phyloP scores from a whole-genome alignment of 2,329 filamentous ascomycete genomes.

The Aspergillus amoenus region DNA sequence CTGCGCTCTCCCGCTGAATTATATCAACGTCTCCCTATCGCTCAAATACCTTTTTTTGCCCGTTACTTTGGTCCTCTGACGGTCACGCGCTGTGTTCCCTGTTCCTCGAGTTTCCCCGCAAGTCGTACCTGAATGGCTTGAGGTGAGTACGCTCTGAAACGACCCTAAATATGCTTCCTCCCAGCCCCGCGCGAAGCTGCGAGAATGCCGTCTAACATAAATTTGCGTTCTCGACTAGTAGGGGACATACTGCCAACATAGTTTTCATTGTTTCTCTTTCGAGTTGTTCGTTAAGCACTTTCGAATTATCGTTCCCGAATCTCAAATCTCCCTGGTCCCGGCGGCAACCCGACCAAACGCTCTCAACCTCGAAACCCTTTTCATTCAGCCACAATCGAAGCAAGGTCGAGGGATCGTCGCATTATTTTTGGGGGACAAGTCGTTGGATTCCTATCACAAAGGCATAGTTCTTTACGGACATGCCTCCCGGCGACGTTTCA shows the following conservation, averaged over 20 bases:
- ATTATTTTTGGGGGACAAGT: background rate
- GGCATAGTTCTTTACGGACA: constrained; percentile 28
- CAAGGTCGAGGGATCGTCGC: background rate
- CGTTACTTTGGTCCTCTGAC: constrained; percentile 8
- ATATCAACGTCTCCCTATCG: constrained; percentile 1
- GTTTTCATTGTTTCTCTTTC: background rate
- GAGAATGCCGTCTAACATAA: constrained; percentile 10
- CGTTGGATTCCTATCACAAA: constrained; percentile 8
- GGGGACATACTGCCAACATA: background rate
- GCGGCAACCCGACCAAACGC: constrained; percentile 7
- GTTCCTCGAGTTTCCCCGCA: constrained; percentile 23
- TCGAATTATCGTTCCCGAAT: constrained; percentile 1
- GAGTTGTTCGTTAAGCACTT: background rate
- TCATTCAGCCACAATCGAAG: background rate
- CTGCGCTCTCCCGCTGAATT: constrained; percentile 7
- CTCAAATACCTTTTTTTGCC: background rate
- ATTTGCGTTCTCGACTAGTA: background rate
- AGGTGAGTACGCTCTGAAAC: constrained; percentile 22
- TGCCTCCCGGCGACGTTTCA: constrained; percentile 43
- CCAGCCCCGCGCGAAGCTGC: constrained; percentile 17
- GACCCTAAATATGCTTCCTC: constrained; percentile 13
- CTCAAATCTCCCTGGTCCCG: constrained; percentile 6
- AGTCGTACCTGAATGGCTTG: constrained; percentile 27
- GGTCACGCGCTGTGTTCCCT: constrained; percentile 15
- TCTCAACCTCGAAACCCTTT: background rate